Base-by-base conservation (phyloP, 495 filamentous ascomycete genomes). In the Bombardia bombarda region DNA sequence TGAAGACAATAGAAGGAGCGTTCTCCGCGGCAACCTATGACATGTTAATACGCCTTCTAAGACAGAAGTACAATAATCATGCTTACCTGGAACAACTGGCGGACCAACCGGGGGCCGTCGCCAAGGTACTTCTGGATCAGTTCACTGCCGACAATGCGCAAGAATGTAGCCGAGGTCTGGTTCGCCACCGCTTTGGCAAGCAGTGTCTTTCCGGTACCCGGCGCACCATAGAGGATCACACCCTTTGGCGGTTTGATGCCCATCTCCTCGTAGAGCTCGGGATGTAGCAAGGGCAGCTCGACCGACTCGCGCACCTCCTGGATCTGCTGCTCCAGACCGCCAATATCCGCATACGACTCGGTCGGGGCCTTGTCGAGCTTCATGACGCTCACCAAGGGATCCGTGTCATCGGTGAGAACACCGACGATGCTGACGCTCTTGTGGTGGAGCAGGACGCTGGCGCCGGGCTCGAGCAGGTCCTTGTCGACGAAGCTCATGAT, bases 401-500 rank as follows among this genome's bases (percentile, higher is more conserved):
- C 92, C 9, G 92, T 82, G 60, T 99, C 92, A 55, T 97, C 92
- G 3, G 92, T 96, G 52, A 99, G 73, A 14, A 99, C 92, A 60
- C 92, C 92, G 33, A 99, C 92, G 38, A 99, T 95, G 8, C 89
- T 95, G 24, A 97, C 93, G 16, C 84, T 88, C 67, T 99, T 99
- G 67, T 99, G 92, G 57, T 99, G 92, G 35, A 99, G 72, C 22
- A 99, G 72, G 45, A 99, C 90, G 57, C 87, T 95, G 14, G 92
- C 90, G 40, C 92, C 92, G 4, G 92, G 92, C 63, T 99, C 92
- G 13, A 99, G 79, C 9, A 99, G 77, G 56, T 99, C 92, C 67
- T 99, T 99, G 71, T 99, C 92, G 30, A 99, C 92, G 55, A 99
- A 99, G 31, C 90, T 96, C 92, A 99, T 99, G 75, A 99, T 99